These are phyloP conservation scores for Paecilomyces sp. DNA, from an alignment of 2,329 filamentous ascomycete genomes.

Conservation along the genomic window DNA sequence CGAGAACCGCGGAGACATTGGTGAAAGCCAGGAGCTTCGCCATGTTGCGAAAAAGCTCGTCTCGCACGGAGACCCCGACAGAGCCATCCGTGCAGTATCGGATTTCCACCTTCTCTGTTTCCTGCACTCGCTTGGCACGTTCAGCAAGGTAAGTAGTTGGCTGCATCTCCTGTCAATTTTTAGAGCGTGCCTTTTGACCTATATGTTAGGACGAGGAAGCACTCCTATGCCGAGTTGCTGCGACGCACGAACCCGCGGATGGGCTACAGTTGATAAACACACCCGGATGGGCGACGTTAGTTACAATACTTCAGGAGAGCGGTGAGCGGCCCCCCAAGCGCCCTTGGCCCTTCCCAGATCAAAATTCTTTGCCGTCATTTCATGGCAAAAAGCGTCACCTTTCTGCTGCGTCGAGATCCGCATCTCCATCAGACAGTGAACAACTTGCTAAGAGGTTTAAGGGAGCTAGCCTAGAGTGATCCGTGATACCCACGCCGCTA, in stretches of 20 bases:
- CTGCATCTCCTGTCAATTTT: neutral
- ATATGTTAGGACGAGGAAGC: conserved; percentile 71
- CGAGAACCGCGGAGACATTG: conserved; percentile 82
- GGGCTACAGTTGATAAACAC: conserved; percentile 78
- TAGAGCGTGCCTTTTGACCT: neutral
- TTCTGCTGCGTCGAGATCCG: conserved; percentile 20
- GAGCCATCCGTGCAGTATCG: conserved; percentile 64
- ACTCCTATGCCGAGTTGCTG: conserved; percentile 78
- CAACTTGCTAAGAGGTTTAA: conserved; percentile 60
- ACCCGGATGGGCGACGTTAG: conserved; percentile 86
- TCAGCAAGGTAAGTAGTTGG: conserved; percentile 67
- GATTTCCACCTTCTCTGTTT: conserved; percentile 95
- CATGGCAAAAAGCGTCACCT: conserved; percentile 27
- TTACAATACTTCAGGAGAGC: conserved; percentile 90
- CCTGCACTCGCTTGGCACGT: conserved; percentile 68
- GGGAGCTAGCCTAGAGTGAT: conserved; percentile 50
- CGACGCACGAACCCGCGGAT: conserved; percentile 70
- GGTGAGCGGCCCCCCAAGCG: conserved; percentile 91
- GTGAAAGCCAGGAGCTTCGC: conserved; percentile 73
- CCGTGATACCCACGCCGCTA: conserved; percentile 1
- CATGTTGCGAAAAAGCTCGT: conserved; percentile 63
- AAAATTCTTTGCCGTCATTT: conserved; percentile 25
- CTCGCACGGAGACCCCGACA: conserved; percentile 53
- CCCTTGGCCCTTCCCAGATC: conserved; percentile 36
- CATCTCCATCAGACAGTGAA: conserved; percentile 46